phyloP scores from a whole-genome alignment of 208 protist species.

The Acanthamoeba divionensis region DNA sequence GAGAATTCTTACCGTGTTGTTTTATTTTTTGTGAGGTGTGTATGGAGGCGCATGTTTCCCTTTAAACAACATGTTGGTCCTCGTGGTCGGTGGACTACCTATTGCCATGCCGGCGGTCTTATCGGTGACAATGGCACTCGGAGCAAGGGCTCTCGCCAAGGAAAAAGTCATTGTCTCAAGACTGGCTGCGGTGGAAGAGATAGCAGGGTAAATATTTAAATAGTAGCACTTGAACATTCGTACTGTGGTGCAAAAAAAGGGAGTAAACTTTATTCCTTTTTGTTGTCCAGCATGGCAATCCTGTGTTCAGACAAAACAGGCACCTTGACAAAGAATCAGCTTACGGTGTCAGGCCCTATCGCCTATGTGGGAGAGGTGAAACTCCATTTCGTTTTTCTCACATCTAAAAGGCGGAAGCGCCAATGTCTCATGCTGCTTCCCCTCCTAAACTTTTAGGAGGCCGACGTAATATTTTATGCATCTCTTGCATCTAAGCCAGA shows the following conservation, averaged over 20 bases:
- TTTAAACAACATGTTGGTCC: constrained; percentile 75
- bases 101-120: constrained; percentile 92
- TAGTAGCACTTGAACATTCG: too few relatives aligned
- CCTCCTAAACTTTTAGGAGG: too few relatives aligned
- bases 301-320: constrained; percentile 96
- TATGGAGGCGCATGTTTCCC: constrained; percentile 47
- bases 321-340: constrained; percentile 95
- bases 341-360: constrained; percentile 90
- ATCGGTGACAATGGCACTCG: constrained; percentile 65
- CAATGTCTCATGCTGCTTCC: too few relatives aligned
- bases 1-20: too few relatives aligned
- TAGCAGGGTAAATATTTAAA: too few relatives aligned
- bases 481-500: constrained; percentile 57
- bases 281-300: constrained; percentile 88
- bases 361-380: constrained; percentile 36
- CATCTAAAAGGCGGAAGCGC: too few relatives aligned
- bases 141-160: constrained; percentile 88
- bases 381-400: too few relatives aligned
- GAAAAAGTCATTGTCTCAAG: constrained; percentile 51
- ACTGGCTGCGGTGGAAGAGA: constrained; percentile 56
- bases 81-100: constrained; percentile 83
- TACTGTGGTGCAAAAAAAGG: too few relatives aligned
- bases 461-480: constrained; percentile 58
- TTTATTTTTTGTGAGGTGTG: constrained; percentile 4
- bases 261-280: too few relatives aligned